These are phyloP conservation scores for Cercophora sp. DNA, from an alignment of 495 filamentous ascomycete genomes.

Conservation along the genomic window DNA sequence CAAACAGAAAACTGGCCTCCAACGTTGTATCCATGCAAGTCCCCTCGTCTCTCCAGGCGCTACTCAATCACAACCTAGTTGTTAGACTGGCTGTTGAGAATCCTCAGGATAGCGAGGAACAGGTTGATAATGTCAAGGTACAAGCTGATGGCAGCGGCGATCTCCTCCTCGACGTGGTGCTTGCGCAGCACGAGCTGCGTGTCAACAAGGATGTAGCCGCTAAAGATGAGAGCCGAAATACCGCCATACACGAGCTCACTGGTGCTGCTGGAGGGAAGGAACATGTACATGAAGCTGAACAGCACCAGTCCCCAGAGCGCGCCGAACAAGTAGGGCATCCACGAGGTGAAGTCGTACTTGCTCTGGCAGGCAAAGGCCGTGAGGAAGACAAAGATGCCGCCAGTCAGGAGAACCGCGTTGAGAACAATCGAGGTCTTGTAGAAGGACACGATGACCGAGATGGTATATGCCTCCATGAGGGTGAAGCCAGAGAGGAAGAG, in stretches of 20 bases:
- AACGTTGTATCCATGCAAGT: too few species aligned
- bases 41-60: too few species aligned
- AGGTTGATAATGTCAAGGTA: conserved; percentile 97
- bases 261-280: conserved; percentile 75
- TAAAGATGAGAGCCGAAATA: conserved; percentile 80
- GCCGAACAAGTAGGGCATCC: conserved; percentile 94
- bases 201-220: conserved; percentile 89
- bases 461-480: conserved; percentile 84
- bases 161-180: conserved; percentile 98
- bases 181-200: conserved; percentile 91
- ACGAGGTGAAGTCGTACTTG: conserved; percentile 95
- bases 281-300: conserved; percentile 84
- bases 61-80: conserved; percentile 59
- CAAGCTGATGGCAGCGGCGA: conserved; percentile 89
- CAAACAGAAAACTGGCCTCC: too few species aligned
- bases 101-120: conserved; percentile 87
- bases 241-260: conserved; percentile 81
- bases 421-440: conserved; percentile 78
- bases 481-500: conserved; percentile 92
- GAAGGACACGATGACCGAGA: conserved; percentile 87
- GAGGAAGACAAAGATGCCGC: conserved; percentile 87
- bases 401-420: conserved; percentile 83
- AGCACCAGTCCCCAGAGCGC: conserved; percentile 83
- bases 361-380: conserved; percentile 96
- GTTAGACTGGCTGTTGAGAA: conserved; percentile 82